Base-by-base conservation (phyloP, 306 rosid genomes). In the Senna tora region DNA sequence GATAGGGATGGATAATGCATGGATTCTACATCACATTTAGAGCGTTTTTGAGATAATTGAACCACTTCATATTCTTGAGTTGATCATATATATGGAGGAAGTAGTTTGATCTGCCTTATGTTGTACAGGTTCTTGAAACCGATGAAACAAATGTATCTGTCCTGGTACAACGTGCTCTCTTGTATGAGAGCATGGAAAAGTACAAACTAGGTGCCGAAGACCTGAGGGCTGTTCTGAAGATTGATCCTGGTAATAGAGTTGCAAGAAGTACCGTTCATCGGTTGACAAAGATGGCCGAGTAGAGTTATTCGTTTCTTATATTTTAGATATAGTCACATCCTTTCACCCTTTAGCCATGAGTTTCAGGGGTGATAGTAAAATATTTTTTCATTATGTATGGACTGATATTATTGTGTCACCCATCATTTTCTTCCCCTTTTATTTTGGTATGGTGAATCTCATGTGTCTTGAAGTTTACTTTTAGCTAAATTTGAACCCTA, bases 111-210 rank as follows among this genome's bases (percentile, higher is more conserved):
- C 65, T 51, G 74, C 61, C 28, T 76, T 69, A 28, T 79, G 71
- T 17, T 75, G 28, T 85, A 84, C 84, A 95, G 99, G 81, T 88
- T 46, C 83, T 95, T 33, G 96, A 87, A 64, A 72, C 79, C 17
- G 87, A 91, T 60, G 86, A 72, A 19, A 80, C 79, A 75, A 95
- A 91, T 66, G 96, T 88, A 42, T 54, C 88, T 53, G 89, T 86
- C 83, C 96, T 95, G 0, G 99, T 95, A 50, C 99, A 91, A 78
- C 96, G 99, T 56, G 99, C 97, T 4, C 99, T 91, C 62, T 78
- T 95, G 60, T 95, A 91, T 19, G 99, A 95, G 77, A 91, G 99
- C 77, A 95, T 95, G 96, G 99, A 95, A 76, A 95, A 91, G 84
- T 95, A 95, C 89, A 95, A 30, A 83, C 96, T 91, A 53, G 99